Percentiles rank a stretch among this genome's conserved stretches.
These are phyloP conservation scores for Populus tremula DNA, from an alignment of 345 rosid species.

Conservation along the genomic window DNA sequence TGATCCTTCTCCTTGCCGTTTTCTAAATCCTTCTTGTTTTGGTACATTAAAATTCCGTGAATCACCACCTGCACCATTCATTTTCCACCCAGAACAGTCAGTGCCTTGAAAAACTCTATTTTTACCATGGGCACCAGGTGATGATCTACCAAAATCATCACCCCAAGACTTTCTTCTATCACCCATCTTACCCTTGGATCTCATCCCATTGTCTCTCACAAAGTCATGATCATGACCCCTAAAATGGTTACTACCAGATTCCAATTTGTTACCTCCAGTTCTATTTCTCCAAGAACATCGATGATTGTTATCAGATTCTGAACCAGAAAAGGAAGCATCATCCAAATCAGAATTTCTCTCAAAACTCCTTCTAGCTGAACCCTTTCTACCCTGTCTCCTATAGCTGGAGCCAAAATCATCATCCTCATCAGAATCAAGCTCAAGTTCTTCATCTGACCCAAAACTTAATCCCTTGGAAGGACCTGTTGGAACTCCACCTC, in stretches of 20 bases:
- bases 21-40: conserved; percentile 19
- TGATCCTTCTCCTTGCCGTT: conserved; percentile 18
- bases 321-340: conserved; percentile 43
- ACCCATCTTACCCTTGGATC: conserved; percentile 34
- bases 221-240: conserved; percentile 21
- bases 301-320: conserved; percentile 39
- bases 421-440: conserved; percentile 54
- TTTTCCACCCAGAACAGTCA: conserved; percentile 13
- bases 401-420: conserved; percentile 34
- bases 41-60: conserved; percentile 16
- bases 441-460: conserved; percentile 71
- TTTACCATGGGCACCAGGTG: conserved; percentile 30
- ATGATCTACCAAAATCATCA: conserved; percentile 26
- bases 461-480: conserved; percentile 45
- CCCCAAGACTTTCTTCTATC: conserved; percentile 25
- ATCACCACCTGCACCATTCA: conserved; percentile 17
- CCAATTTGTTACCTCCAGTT: conserved; percentile 27
- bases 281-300: conserved; percentile 24
- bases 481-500: conserved; percentile 35
- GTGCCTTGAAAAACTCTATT: conserved; percentile 21
- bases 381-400: conserved; percentile 27
- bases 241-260: conserved; percentile 24
- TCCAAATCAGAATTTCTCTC: conserved; percentile 33
- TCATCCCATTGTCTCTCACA: conserved; percentile 16
- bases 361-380: conserved; percentile 29